Conservation (phyloP, 2,329 filamentous ascomycete species). For the Microthyrium microscopicum region DNA sequence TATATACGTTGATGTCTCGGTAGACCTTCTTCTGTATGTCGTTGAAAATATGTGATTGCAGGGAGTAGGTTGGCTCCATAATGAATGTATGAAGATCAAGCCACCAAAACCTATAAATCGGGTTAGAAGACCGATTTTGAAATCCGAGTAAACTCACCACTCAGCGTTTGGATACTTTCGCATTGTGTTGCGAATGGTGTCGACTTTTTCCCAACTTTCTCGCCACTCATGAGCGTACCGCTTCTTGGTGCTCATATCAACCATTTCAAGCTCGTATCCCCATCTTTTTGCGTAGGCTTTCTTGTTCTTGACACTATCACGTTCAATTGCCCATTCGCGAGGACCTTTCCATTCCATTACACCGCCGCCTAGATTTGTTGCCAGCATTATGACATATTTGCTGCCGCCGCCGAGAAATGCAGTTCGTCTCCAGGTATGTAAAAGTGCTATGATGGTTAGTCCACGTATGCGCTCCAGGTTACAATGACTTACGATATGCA, state of each 20-base stretch:
- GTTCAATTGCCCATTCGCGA: slow-evolving; percentile 93
- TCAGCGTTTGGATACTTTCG: slow-evolving; percentile 90
- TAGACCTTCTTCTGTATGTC: slow-evolving; percentile 59
- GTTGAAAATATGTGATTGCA: slow-evolving; percentile 83
- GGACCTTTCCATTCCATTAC: slow-evolving; percentile 99
- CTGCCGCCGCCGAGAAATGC: slow-evolving; percentile 63
- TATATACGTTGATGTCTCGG: slow-evolving; percentile 91
- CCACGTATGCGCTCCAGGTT: no score
- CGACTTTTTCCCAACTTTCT: slow-evolving; percentile 98
- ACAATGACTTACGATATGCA: slow-evolving; percentile 69
- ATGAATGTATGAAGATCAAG: slow-evolving; percentile 93
- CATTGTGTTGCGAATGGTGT: slow-evolving; percentile 75
- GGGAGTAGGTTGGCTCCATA: slow-evolving; percentile 85
- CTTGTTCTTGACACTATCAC: slow-evolving; percentile 93
- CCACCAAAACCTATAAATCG: slow-evolving; percentile 82
- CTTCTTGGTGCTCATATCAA: slow-evolving; percentile 98
- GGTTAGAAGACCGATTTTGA: slow-evolving; percentile 1
- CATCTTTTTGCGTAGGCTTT: slow-evolving; percentile 69
- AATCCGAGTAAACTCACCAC: slow-evolving; percentile 46
- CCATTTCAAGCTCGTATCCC: slow-evolving; percentile 92
- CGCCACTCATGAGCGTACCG: slow-evolving; percentile 97
- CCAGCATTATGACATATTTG: slow-evolving; percentile 86
- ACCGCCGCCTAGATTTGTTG: slow-evolving; percentile 84
- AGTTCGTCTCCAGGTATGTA: slow-evolving; percentile 51
- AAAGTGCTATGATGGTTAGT: slow-evolving; percentile 28